Evolutionary conservation across 2,329 filamentous ascomycete species (phyloP), one percentile per base, ranked within the genome.

Genomic region (Cladophialophora carrionii): DNA sequence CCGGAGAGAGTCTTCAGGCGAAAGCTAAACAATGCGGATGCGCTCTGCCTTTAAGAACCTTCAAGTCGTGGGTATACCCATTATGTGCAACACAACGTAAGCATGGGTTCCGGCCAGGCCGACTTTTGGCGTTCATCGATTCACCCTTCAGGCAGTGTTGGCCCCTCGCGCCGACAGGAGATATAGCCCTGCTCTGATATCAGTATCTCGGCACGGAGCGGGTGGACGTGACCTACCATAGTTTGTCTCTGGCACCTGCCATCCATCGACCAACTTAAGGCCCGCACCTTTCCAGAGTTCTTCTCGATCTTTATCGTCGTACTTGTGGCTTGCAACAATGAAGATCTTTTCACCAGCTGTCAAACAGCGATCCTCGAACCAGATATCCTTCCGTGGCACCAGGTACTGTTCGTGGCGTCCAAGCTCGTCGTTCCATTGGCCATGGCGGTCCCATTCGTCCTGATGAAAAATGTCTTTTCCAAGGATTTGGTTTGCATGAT

Each of bases 311-410:
- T 82, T 78, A 4, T 79, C 74, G 24, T 87, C 88, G 76, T 92
- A 97, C 78, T 98, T 98, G 77, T 92, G 86, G 76, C 92, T 96
- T 77, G 96, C 89, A 74, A 98, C 94, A 63, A 98, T 89, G 62
- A 91, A 84, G 58, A 98, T 81, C 61, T 85, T 88, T 75, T 97
- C 92, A 49, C 91, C 89, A 60, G 88, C 84, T 68, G 80, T 82
- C 64, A 96, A 81, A 14, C 78, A 75, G 51, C 90, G 82, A 41
- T 88, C 90, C 67, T 90, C 83, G 64, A 94, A 84, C 1, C 79
- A 78, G 2, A 91, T 84, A 74, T 96, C 88, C 53, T 82, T 85
- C 71, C 17, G 37, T 7, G 37, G 37, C 2, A 43, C 17, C 2
- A 43, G 37, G 17, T n/a, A 43, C 37, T 43, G 37, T 43, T 43